These are phyloP conservation scores for Phytopythium chamaehyphon DNA, from an alignment of 352 stramenopile species.

Conservation along the genomic window DNA sequence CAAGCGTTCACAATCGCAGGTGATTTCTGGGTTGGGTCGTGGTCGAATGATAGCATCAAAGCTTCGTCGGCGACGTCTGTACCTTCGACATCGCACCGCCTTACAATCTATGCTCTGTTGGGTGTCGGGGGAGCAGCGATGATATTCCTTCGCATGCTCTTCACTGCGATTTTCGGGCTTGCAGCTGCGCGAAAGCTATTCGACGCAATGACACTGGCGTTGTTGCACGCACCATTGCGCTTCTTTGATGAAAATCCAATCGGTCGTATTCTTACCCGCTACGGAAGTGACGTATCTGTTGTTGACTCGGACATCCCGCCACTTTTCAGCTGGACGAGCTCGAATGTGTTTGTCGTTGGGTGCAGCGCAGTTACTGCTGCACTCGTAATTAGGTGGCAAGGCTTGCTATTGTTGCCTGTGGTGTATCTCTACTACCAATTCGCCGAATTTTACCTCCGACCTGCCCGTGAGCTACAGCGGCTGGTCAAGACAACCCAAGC, in stretches of 20 bases:
- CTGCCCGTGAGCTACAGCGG: slow-evolving; percentile 48
- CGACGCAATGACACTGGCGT: too few relatives aligned
- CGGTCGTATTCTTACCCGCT: slow-evolving; percentile 89
- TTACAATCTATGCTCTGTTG: slow-evolving; percentile 39
- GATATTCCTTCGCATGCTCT: slow-evolving; percentile 35
- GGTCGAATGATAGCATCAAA: slow-evolving; percentile 61
- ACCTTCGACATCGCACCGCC: slow-evolving; percentile 31
- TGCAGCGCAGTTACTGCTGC: slow-evolving; percentile 80
- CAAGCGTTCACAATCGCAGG: slow-evolving; percentile 73
- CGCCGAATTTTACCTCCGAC: slow-evolving; percentile 34
- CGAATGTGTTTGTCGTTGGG: slow-evolving; percentile 66
- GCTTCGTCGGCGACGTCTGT: too few relatives aligned
- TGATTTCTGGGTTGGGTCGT: slow-evolving; percentile 88
- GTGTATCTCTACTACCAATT: slow-evolving; percentile 71
- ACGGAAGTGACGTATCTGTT: slow-evolving; percentile 87
- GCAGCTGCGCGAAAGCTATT: slow-evolving; percentile 31
- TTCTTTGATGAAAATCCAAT: slow-evolving; percentile 94
- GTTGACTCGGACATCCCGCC: slow-evolving; percentile 80
- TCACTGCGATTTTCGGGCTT: slow-evolving; percentile 38
- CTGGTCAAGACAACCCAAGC: slow-evolving; percentile 39
- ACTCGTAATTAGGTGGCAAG: slow-evolving; percentile 77
- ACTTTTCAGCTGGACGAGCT: slow-evolving; percentile 42
- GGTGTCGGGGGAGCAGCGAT: slow-evolving; percentile 35
- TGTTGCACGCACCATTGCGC: slow-evolving; percentile 84
- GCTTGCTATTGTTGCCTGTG: slow-evolving; percentile 78